Conservation (phyloP, 345 rosid species). For the Salix purpurea region DNA sequence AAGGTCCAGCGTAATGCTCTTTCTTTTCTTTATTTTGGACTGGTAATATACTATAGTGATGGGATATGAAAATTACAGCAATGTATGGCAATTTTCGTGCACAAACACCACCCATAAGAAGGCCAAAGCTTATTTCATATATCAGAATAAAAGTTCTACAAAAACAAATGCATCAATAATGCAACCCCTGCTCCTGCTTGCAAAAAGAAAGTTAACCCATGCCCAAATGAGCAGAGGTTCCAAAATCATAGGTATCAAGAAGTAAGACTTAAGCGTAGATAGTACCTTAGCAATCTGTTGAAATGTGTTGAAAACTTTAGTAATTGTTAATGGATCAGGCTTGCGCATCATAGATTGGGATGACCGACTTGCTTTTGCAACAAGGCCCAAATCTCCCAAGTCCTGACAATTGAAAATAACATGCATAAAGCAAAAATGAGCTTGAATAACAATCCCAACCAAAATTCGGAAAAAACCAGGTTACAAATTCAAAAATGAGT, state of each 20-base stretch:
- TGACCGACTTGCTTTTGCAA: conserved; percentile 88
- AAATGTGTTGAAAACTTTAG: conserved; percentile 73
- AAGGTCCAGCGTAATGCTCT: not conserved
- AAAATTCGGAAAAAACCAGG: not conserved
- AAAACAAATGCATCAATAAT: no score
- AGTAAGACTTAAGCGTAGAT: not conserved
- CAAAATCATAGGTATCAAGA: not conserved
- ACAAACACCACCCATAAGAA: not conserved
- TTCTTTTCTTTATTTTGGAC: not conserved
- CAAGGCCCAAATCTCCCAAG: conserved; percentile 88
- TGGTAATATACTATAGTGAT: not conserved
- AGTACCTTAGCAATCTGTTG: conserved; percentile 82
- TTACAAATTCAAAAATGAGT: not conserved
- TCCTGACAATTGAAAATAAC: conserved; percentile 37
- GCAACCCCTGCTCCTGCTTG: not conserved
- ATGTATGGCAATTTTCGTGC: no score
- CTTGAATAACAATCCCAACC: not conserved
- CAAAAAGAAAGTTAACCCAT: not conserved
- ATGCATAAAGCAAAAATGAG: not conserved
- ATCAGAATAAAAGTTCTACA: not conserved
- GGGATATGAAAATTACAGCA: not conserved
- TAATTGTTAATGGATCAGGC: conserved; percentile 76
- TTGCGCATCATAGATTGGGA: conserved; percentile 88
- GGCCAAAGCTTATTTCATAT: not conserved
- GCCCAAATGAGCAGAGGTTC: not conserved